Conservation (phyloP, 1,139 yeast genomes). For the Zygoascus sp. region DNA sequence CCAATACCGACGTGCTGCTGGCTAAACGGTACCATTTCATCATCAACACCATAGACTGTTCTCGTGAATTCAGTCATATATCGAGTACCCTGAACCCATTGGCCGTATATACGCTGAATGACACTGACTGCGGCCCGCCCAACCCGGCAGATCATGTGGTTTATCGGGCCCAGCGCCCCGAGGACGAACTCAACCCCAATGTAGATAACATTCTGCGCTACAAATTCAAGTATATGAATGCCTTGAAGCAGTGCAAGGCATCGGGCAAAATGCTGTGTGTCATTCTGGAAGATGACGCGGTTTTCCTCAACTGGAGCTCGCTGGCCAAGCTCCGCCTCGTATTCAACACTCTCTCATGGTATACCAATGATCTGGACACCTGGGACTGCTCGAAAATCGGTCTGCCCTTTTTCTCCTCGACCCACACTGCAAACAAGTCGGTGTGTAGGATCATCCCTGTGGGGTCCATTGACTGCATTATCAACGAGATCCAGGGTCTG, state of each 20-base stretch:
- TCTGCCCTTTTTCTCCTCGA: conserved; percentile 17
- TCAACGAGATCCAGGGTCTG: conserved; percentile 10
- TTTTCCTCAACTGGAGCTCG: conserved; percentile 14
- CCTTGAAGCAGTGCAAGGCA: conserved; percentile 19
- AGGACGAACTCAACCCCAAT: not conserved
- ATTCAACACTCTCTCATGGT: conserved; percentile 18
- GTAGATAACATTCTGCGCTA: conserved; percentile 5
- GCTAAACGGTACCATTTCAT: conserved; percentile 3
- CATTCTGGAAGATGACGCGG: conserved; percentile 18
- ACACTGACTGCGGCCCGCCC: conserved; percentile 3
- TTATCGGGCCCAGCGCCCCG: not conserved
- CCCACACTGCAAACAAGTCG: conserved; percentile 21
- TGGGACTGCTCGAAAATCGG: conserved; percentile 23
- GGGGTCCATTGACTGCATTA: conserved; percentile 15
- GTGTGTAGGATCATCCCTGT: conserved; percentile 19
- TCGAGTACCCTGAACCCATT: not conserved
- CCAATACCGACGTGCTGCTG: not conserved
- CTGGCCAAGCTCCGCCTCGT: conserved; percentile 15
- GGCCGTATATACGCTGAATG: conserved; percentile 3
- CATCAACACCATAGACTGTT: conserved; percentile 10
- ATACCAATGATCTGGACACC: conserved; percentile 13
- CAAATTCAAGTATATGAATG: conserved; percentile 5
- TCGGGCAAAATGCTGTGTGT: conserved; percentile 21
- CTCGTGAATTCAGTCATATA: conserved; percentile 1
- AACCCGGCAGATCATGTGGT: not conserved